phyloP scores from a whole-genome alignment of 1,284 basidiomycete species.

The Moesziomyces sp. region DNA sequence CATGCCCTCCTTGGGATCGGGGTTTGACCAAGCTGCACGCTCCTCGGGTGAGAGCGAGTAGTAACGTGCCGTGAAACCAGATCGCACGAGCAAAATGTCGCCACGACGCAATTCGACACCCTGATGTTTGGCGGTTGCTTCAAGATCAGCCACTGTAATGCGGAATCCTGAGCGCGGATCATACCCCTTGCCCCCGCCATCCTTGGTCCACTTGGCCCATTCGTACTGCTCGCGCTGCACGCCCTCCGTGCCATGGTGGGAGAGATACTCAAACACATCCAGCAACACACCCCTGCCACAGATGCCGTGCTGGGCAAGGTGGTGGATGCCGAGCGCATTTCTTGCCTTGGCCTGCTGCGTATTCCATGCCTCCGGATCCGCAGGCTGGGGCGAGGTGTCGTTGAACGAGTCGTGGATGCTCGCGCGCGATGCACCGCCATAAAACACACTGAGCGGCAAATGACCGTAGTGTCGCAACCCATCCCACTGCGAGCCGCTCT shows the following conservation, averaged over 20 bases:
- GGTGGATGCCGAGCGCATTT: slow-evolving; percentile 50
- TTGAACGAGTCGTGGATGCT: slow-evolving; percentile 47
- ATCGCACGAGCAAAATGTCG: slow-evolving; percentile 57
- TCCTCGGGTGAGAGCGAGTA: slow-evolving; percentile 71
- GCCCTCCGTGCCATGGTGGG: slow-evolving; percentile 25
- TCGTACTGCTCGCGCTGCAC: slow-evolving; percentile 17
- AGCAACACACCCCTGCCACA: slow-evolving; percentile 78
- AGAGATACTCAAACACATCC: slow-evolving; percentile 71
- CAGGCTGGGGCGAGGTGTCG: slow-evolving; percentile 21
- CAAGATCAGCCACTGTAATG: slow-evolving; percentile 73
- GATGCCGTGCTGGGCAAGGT: slow-evolving; percentile 76
- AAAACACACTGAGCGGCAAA: slow-evolving; percentile 53
- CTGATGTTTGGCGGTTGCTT: slow-evolving; percentile 75
- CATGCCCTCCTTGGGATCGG: slow-evolving; percentile 4
- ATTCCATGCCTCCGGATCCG: slow-evolving; percentile 25
- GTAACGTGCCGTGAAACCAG: slow-evolving; percentile 76
- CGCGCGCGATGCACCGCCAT: slow-evolving; percentile 45
- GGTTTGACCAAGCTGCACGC: slow-evolving; percentile 70
- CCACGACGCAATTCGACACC: slow-evolving; percentile 69
- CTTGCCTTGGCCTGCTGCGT: slow-evolving; percentile 21
- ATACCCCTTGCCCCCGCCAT: slow-evolving; percentile 45
- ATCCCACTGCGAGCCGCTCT: slow-evolving; percentile 81
- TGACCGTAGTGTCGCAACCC: slow-evolving; percentile 70
- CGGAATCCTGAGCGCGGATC: slow-evolving; percentile 76
- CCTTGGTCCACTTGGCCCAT: slow-evolving; percentile 18